phyloP scores from a whole-genome alignment of 176 grass and related monocot species.

The Triticum dicoccoides region DNA sequence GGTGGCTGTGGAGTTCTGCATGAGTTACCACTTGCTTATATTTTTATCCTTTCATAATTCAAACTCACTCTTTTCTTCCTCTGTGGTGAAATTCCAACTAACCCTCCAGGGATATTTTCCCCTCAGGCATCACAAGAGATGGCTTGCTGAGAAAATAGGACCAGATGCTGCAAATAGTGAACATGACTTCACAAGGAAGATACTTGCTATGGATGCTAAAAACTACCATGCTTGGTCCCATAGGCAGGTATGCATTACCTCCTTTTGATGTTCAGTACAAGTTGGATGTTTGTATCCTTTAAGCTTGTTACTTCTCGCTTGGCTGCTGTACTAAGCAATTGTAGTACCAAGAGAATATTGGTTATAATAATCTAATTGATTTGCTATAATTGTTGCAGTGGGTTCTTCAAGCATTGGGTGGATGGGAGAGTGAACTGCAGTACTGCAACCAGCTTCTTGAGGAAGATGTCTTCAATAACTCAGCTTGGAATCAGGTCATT shows the following conservation, averaged over 20 bases:
- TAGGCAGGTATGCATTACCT: constrained; percentile 61
- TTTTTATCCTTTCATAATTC: constrained; percentile 6
- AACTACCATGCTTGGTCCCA: constrained; percentile 99
- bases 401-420: constrained; percentile 88
- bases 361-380: constrained; percentile 20
- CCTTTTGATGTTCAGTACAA: constrained; percentile 3
- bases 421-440: constrained; percentile 84
- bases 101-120: neutral
- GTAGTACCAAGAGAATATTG: neutral
- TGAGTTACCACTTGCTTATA: neutral
- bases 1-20: neutral
- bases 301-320: constrained; percentile 1
- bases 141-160: constrained; percentile 93
- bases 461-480: constrained; percentile 96
- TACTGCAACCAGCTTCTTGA: constrained; percentile 75
- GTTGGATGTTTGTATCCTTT: neutral
- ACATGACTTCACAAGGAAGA: constrained; percentile 68
- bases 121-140: constrained; percentile 90
- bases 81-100: constrained; percentile 9
- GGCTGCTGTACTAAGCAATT: constrained; percentile 6
- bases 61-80: neutral
- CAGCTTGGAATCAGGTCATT: constrained; percentile 97
- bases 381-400: constrained; percentile 56
- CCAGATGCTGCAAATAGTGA: constrained; percentile 65
- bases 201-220: constrained; percentile 75